Evolutionary conservation across 2,329 filamentous ascomycete species (phyloP).

Genomic region (Botryosphaeria dothidea): DNA sequence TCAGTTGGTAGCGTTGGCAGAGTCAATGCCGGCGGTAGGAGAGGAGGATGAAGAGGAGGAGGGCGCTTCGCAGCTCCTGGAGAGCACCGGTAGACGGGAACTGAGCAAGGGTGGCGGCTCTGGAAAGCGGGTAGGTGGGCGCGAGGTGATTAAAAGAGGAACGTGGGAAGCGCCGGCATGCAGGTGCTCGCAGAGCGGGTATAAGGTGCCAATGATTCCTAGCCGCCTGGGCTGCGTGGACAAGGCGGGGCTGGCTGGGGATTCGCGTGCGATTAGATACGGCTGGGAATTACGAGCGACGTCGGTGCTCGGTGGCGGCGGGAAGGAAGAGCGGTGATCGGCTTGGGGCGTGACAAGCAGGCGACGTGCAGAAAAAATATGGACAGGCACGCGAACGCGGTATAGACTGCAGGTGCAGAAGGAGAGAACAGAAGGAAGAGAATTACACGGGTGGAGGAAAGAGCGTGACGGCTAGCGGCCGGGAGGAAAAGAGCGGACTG

Average conservation of each 20-base stretch:
- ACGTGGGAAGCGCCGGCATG: constrained; percentile 13
- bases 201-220: constrained; percentile 1
- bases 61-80: constrained; percentile 2
- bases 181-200: constrained; percentile 16
- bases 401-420: neutral
- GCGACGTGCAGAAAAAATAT: neutral
- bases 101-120: neutral
- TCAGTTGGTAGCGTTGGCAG: constrained; percentile 3
- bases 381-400: neutral
- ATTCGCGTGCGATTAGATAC: constrained; percentile 13
- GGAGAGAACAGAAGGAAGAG: neutral
- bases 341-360: constrained; percentile 3
- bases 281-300: constrained; percentile 13
- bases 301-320: neutral
- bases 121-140: neutral
- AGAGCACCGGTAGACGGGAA: neutral
- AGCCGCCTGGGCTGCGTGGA: constrained; percentile 15
- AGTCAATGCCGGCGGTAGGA: neutral
- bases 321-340: neutral
- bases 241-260: constrained; percentile 12
- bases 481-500: constrained; percentile 16
- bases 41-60: neutral
- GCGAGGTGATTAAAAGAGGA: constrained; percentile 6
- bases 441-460: neutral
- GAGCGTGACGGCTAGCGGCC: constrained; percentile 15